Conservation (phyloP, 768 basidiomycete species). For the Tulasnella sp. region DNA sequence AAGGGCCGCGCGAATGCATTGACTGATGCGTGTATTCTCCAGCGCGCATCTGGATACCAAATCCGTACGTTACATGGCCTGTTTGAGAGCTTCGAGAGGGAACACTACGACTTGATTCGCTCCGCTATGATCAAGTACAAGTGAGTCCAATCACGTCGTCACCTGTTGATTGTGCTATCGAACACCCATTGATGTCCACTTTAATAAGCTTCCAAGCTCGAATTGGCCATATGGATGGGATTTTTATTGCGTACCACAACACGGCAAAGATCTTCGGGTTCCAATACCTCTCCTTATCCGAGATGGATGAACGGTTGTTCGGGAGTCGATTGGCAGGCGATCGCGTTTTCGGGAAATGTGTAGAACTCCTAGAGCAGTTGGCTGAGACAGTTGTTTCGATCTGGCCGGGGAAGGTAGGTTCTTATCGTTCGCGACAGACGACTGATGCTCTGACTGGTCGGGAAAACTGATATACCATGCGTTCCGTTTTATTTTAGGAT, state of each 20-base stretch:
- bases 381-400: constrained; percentile 44
- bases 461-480: too few species aligned
- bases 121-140: constrained; percentile 92
- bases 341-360: constrained; percentile 63
- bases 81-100: constrained; percentile 76
- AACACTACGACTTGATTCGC: constrained; percentile 90
- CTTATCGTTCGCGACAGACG: too few species aligned
- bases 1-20: background rate
- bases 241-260: constrained; percentile 81
- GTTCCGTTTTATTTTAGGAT: constrained; percentile 31
- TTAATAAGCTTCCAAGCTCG: constrained; percentile 77
- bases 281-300: constrained; percentile 77
- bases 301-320: constrained; percentile 79
- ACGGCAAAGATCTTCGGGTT: constrained; percentile 83
- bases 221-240: constrained; percentile 95
- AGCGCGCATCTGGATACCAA: constrained; percentile 74
- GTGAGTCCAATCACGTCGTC: constrained; percentile 30
- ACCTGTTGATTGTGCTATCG: too few species aligned
- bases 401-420: constrained; percentile 56
- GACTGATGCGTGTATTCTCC: constrained; percentile 1
- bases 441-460: too few species aligned
- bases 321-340: constrained; percentile 54
- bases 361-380: constrained; percentile 58
- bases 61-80: constrained; percentile 54
- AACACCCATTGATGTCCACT: background rate